These are phyloP conservation scores for Zanthoxylum bungeanum DNA, from an alignment of 345 rosid genomes.

Conservation along the genomic window DNA sequence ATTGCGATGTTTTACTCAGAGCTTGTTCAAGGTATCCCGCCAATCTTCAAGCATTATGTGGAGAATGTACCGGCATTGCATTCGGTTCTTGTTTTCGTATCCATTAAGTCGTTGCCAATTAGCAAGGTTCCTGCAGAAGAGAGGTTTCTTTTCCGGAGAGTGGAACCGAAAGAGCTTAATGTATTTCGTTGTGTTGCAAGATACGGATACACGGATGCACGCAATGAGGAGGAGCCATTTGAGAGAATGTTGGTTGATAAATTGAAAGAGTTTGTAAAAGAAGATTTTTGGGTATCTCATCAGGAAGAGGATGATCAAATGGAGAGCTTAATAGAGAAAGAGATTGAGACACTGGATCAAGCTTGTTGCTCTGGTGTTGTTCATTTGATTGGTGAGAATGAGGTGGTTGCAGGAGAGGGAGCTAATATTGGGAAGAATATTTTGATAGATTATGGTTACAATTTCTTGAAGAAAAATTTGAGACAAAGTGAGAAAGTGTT, in stretches of 20 bases:
- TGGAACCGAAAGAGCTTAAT: constrained; percentile 24
- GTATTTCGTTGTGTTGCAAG: constrained; percentile 43
- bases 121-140: constrained; percentile 32
- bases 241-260: constrained; percentile 27
- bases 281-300: constrained; percentile 17
- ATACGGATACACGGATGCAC: constrained; percentile 40
- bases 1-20: constrained; percentile 45
- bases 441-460: constrained; percentile 35
- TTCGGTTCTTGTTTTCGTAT: constrained; percentile 40
- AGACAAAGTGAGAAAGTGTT: constrained; percentile 38
- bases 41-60: constrained; percentile 39
- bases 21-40: constrained; percentile 41
- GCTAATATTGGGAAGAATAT: constrained; percentile 35
- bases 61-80: constrained; percentile 33
- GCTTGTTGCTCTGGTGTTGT: constrained; percentile 41
- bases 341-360: constrained; percentile 31
- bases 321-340: constrained; percentile 17
- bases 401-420: constrained; percentile 38
- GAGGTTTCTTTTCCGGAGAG: constrained; percentile 36
- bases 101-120: constrained; percentile 37
- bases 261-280: constrained; percentile 31
- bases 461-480: constrained; percentile 43
- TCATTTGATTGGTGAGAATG: constrained; percentile 49
- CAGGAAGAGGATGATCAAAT: background rate
- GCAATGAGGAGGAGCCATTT: constrained; percentile 26